A percentile compares a stretch with the other conserved stretches of the same genome.
These are phyloP conservation scores for Sporothrix schenckii DNA, from an alignment of 2,329 filamentous ascomycete species.

Conservation along the genomic window DNA sequence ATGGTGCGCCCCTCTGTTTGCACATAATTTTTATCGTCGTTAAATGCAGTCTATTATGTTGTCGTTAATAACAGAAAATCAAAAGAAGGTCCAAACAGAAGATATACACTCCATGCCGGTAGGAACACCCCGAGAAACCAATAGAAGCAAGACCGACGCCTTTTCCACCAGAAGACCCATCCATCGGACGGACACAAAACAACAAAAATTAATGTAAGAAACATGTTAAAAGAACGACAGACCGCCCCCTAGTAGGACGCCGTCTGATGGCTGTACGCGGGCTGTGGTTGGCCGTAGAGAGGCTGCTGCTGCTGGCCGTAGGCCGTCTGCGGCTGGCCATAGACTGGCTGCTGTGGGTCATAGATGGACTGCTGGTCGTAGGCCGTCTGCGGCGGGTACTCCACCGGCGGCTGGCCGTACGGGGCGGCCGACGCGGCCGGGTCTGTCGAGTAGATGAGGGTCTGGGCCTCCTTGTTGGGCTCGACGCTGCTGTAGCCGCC, in stretches of 20 bases:
- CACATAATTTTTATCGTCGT: not conserved
- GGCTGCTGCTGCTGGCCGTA: too few species aligned
- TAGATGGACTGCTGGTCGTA: too few species aligned
- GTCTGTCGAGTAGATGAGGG: not conserved
- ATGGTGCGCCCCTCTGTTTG: not conserved
- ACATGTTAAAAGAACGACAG: not conserved
- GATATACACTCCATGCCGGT: not conserved
- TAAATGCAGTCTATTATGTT: not conserved
- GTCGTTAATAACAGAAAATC: not conserved
- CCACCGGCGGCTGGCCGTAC: constrained; percentile 3
- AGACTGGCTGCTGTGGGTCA: constrained; percentile 23
- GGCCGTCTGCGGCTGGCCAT: constrained; percentile 27
- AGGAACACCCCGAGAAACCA: too few species aligned
- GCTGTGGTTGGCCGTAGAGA: too few species aligned
- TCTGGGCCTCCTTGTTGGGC: constrained; percentile 27
- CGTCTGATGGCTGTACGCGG: too few species aligned
- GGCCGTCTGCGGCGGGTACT: not conserved
- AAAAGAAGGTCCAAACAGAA: not conserved
- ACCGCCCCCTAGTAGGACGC: not conserved
- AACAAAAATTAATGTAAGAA: not conserved
- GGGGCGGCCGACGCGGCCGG: constrained; percentile 8
- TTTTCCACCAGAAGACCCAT: too few species aligned
- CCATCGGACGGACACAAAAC: not conserved
- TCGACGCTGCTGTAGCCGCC: not conserved
- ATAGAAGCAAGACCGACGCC: not conserved